These are phyloP conservation scores for Tuber indicum DNA, from an alignment of 495 filamentous ascomycete genomes.

Conservation along the genomic window DNA sequence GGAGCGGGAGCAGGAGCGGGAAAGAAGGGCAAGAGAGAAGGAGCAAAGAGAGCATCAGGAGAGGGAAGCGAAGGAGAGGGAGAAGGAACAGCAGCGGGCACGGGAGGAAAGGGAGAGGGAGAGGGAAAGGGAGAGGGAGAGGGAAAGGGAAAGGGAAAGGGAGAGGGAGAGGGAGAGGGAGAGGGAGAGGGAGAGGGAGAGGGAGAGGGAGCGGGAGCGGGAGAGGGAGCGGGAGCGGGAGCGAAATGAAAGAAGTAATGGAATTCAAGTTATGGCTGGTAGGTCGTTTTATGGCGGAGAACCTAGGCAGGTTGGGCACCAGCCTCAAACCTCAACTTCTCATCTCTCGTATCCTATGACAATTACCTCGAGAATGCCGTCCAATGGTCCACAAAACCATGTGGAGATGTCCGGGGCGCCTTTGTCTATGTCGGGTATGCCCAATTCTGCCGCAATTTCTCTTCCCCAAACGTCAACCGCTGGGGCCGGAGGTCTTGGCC, in stretches of 20 bases:
- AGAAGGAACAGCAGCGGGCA: slow-evolving; percentile 44
- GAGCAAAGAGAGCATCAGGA: slow-evolving; percentile 9
- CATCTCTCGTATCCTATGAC: slow-evolving; percentile 44
- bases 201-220: slow-evolving; percentile 31
- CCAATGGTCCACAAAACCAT: slow-evolving; percentile 39
- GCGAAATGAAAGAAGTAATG: slow-evolving; percentile 24
- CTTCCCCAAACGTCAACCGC: slow-evolving; percentile 33
- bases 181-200: slow-evolving; percentile 15
- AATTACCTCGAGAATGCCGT: slow-evolving; percentile 46
- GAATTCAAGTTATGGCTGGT: slow-evolving; percentile 19
- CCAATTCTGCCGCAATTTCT: slow-evolving; percentile 32
- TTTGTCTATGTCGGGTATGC: slow-evolving; percentile 24
- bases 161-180: slow-evolving; percentile 30
- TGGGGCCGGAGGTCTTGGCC: slow-evolving; percentile 33
- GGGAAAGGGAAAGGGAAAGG: slow-evolving; percentile 31
- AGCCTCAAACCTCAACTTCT: slow-evolving; percentile 34
- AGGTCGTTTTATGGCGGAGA: slow-evolving; percentile 30
- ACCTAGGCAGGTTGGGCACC: slow-evolving; percentile 44
- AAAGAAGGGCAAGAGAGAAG: slow-evolving; percentile 26
- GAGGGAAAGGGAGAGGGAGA: slow-evolving; percentile 33
- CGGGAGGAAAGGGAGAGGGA: slow-evolving; percentile 33
- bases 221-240: slow-evolving; percentile 30
- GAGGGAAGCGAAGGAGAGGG: slow-evolving; percentile 45
- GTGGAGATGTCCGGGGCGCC: slow-evolving; percentile 40
- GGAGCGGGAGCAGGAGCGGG: neutral